phyloP scores from a whole-genome alignment of 2,329 filamentous ascomycete species.

The Colletotrichum limetticola region DNA sequence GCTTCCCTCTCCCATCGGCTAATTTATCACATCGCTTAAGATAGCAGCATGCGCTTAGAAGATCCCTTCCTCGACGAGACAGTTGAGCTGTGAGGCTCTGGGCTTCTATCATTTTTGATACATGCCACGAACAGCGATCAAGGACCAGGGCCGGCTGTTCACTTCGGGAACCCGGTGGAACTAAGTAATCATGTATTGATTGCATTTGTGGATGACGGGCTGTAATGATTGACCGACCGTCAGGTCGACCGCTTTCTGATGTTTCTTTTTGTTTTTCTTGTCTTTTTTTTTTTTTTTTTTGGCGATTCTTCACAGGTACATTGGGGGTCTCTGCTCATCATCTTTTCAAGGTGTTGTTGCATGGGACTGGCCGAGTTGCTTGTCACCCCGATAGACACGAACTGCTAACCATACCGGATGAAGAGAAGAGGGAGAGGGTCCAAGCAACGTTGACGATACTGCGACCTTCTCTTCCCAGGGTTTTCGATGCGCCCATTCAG shows the following conservation, averaged over 20 bases:
- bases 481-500: background rate
- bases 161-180: background rate
- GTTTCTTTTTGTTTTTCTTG: background rate
- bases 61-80: background rate
- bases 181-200: background rate
- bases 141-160: background rate
- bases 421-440: background rate
- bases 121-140: background rate
- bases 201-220: background rate
- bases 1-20: slow-evolving; percentile 18
- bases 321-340: no score
- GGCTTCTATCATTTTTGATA: background rate
- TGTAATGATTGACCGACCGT: background rate
- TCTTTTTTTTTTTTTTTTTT: background rate
- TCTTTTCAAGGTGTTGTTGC: no score
- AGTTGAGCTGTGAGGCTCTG: slow-evolving; percentile 7
- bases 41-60: slow-evolving; percentile 14
- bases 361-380: background rate
- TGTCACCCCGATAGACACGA: background rate
- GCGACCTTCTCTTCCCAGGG: background rate
- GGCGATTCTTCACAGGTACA: background rate
- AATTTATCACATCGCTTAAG: slow-evolving; percentile 21
- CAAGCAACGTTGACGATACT: background rate
- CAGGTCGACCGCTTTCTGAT: background rate
- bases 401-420: background rate